Evolutionary conservation across 2,329 filamentous ascomycete species (phyloP).

Genomic region (Aspergillus sp.): DNA sequence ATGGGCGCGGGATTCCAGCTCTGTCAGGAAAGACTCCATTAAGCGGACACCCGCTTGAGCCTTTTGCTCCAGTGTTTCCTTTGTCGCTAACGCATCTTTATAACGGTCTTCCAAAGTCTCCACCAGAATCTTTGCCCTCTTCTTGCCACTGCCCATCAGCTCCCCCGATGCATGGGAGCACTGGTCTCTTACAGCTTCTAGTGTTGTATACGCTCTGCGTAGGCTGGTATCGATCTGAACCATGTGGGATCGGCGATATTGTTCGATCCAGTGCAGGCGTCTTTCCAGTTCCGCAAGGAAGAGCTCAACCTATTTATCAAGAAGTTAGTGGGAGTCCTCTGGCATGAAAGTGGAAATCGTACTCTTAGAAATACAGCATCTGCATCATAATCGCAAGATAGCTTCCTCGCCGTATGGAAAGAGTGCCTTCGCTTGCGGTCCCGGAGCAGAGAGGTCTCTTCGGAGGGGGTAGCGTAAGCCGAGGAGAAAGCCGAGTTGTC

Average conservation of each 20-base stretch:
- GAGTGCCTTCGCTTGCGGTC: conserved; percentile 46
- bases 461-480: conserved; percentile 29
- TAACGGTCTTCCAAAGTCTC: conserved; percentile 88
- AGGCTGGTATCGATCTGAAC: conserved; percentile 80
- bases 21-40: conserved; percentile 79
- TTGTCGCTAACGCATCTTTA: conserved; percentile 78
- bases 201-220: conserved; percentile 77
- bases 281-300: conserved; percentile 77
- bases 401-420: conserved; percentile 43
- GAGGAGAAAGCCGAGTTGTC: conserved; percentile 30
- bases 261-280: conserved; percentile 83
- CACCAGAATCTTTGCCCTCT: conserved; percentile 82
- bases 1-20: conserved; percentile 80
- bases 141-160: conserved; percentile 80
- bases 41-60: conserved; percentile 82
- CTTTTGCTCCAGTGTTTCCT: conserved; percentile 88
- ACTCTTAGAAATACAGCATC: conserved; percentile 47
- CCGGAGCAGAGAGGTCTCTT: conserved; percentile 36
- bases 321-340: conserved; percentile 12
- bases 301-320: conserved; percentile 41
- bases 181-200: conserved; percentile 81
- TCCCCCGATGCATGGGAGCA: conserved; percentile 90
- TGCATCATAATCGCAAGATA: conserved; percentile 46
- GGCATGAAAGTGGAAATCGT: conserved; percentile 9
- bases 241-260: conserved; percentile 78